Evolutionary conservation across 1,284 basidiomycete genomes (phyloP).

Genomic region (Austroboletus rostrupii): DNA sequence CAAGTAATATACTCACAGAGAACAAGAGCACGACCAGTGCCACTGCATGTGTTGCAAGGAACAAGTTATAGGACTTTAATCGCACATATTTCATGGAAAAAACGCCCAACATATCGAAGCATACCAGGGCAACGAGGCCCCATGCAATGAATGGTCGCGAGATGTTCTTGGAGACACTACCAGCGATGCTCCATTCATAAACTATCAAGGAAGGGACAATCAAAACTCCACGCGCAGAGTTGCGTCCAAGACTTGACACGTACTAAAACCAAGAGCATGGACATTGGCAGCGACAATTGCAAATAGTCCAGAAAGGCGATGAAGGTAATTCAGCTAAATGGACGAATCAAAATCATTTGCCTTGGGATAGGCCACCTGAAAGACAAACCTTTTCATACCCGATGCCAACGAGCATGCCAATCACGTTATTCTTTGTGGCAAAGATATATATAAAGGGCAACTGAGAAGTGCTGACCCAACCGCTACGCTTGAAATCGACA

Average conservation of each 20-base stretch:
- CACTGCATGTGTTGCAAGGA: constrained; percentile 49
- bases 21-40: constrained; percentile 44
- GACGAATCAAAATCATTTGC: background rate
- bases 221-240: background rate
- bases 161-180: constrained; percentile 38
- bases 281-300: constrained; percentile 61
- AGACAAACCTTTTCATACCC: constrained; percentile 68
- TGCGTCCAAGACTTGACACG: constrained; percentile 21
- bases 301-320: constrained; percentile 66
- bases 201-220: constrained; percentile 36
- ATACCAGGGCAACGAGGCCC: constrained; percentile 51
- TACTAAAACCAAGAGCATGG: constrained; percentile 64
- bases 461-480: constrained; percentile 65
- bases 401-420: constrained; percentile 59
- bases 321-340: constrained; percentile 69
- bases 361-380: background rate
- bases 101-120: constrained; percentile 49
- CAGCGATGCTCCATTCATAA: constrained; percentile 53
- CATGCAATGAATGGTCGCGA: constrained; percentile 35
- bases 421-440: constrained; percentile 70
- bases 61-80: constrained; percentile 51
- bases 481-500: constrained; percentile 47
- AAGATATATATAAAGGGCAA: constrained; percentile 69
- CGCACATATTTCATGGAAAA: constrained; percentile 51
- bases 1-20: constrained; percentile 37